Evolutionary conservation across 352 stramenopile genomes (phyloP).

Genomic region (Blastocystis sp.): DNA sequence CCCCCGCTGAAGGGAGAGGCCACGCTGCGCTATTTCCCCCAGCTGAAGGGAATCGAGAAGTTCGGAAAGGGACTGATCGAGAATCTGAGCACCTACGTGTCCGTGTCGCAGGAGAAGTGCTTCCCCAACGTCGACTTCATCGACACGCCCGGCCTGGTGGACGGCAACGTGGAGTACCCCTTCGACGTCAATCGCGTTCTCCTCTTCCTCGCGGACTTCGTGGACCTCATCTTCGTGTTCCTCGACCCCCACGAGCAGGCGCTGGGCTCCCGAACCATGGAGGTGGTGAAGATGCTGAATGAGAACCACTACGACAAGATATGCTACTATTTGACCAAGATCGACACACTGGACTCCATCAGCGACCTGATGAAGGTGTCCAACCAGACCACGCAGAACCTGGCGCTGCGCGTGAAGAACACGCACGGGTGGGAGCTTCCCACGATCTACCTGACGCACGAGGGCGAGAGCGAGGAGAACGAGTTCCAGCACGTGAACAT

Average conservation of each 20-base stretch:
- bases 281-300: conserved; percentile 77
- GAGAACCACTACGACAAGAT: conserved; percentile 71
- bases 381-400: conserved; percentile 76
- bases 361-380: conserved; percentile 78
- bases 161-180: conserved; percentile 77
- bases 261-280: conserved; percentile 78
- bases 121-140: conserved; percentile 79
- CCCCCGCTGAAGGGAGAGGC: conserved; percentile 77
- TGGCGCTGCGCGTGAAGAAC: conserved; percentile 76
- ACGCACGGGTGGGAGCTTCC: conserved; percentile 77
- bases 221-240: conserved; percentile 78
- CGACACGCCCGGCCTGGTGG: conserved; percentile 77
- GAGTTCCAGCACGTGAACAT: conserved; percentile 62
- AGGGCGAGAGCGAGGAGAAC: conserved; percentile 71
- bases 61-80: conserved; percentile 77
- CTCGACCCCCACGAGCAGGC: conserved; percentile 77
- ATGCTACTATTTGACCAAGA: conserved; percentile 78
- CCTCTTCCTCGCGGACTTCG: conserved; percentile 74
- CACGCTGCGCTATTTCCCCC: conserved; percentile 76
- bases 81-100: conserved; percentile 77
- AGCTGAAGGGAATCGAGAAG: conserved; percentile 75
- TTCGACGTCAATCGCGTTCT: conserved; percentile 78
- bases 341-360: conserved; percentile 76
- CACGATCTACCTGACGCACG: conserved; percentile 74
- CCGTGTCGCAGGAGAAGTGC: conserved; percentile 74